Base-by-base conservation (phyloP, 345 rosid genomes). In the Chamaenerion angustifolium region DNA sequence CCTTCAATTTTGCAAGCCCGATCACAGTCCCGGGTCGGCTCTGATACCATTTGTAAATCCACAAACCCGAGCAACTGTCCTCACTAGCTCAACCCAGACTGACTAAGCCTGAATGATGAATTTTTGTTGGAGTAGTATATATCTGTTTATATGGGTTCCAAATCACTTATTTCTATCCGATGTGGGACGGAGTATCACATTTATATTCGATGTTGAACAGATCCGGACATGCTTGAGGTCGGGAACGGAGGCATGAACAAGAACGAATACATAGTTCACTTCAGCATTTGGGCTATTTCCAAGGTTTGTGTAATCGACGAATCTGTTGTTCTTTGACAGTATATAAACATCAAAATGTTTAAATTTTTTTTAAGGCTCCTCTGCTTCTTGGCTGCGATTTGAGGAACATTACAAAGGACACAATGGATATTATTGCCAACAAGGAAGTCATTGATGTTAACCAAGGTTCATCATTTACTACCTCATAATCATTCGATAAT, bases 141-240 rank as follows among this genome's bases (percentile, higher is more conserved):
- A n/a, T n/a, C n/a, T n/a, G n/a, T n/a, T n/a, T n/a, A n/a, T n/a
- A n/a, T n/a, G n/a, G n/a, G n/a, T n/a, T n/a, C n/a, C n/a, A n/a
- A n/a, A n/a, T n/a, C n/a, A n/a, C n/a, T n/a, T n/a, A n/a, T n/a
- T n/a, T n/a, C n/a, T n/a, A n/a, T n/a, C n/a, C n/a, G n/a, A n/a
- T n/a, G n/a, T n/a, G n/a, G n/a, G n/a, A n/a, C n/a, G n/a, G n/a
- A n/a, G n/a, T n/a, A n/a, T n/a, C n/a, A n/a, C n/a, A n/a, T n/a
- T n/a, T 21, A 6, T 16, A 43, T 25, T 49, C 40, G 37, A 31
- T 1, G 52, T 42, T 56, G 40, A 19, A 49, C 62, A 90, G 99
- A 92, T 60, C 95, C 99, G 46, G 99, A 92, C 72, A 92, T 92
- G 99, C 94, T 92, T 52, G 99, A 92, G 71, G 82, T 92, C 5